Evolutionary conservation across 1,284 basidiomycete species (phyloP).

Genomic region (Ustilago sp.): DNA sequence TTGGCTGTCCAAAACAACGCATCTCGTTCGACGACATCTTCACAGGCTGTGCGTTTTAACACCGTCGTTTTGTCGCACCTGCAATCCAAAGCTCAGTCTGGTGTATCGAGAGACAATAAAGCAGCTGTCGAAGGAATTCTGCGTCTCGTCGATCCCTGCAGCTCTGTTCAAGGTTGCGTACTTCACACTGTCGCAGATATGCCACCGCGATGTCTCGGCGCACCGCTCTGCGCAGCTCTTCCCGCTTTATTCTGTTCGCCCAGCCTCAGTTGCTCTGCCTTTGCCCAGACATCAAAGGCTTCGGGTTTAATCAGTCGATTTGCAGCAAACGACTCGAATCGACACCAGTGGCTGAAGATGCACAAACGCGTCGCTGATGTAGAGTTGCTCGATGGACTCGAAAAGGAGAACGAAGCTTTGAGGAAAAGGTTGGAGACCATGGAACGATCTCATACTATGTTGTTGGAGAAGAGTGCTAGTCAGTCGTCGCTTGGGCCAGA

Average conservation of each 20-base stretch:
- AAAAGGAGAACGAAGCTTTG: conserved; percentile 10
- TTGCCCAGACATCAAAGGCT: background rate
- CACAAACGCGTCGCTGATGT: conserved; percentile 17
- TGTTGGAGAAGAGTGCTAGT: background rate
- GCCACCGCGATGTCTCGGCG: conserved; percentile 3
- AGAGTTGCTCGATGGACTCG: conserved; percentile 12
- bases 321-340: background rate
- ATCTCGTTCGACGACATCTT: background rate
- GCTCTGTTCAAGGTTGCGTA: conserved; percentile 9
- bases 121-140: conserved; percentile 1
- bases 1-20: background rate
- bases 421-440: conserved; percentile 4
- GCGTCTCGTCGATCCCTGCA: conserved; percentile 22
- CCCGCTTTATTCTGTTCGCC: conserved; percentile 2
- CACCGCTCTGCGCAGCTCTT: conserved; percentile 12
- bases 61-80: background rate
- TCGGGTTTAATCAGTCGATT: background rate
- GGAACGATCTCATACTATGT: background rate
- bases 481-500: background rate
- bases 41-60: conserved; percentile 7
- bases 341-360: conserved; percentile 10
- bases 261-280: background rate
- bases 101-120: background rate
- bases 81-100: background rate
- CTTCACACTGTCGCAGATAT: background rate